phyloP scores from a whole-genome alignment of 2,329 filamentous ascomycete genomes.

The Sclerotinia subarctica region DNA sequence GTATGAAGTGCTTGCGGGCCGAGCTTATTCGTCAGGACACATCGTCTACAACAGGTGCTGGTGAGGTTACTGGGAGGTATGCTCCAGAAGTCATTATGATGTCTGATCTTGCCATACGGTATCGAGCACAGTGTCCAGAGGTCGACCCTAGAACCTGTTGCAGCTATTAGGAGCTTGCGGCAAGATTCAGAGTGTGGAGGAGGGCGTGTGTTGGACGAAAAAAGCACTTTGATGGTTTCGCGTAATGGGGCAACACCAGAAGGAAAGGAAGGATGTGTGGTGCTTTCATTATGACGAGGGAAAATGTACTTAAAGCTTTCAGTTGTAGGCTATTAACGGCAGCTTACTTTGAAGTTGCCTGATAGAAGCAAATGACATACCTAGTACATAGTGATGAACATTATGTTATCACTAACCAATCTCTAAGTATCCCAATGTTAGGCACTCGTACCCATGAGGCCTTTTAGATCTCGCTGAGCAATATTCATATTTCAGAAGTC shows the following conservation, averaged over 20 bases:
- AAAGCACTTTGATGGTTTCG: not conserved
- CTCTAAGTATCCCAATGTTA: not conserved
- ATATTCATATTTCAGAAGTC: too few relatives aligned
- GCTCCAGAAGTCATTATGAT: not conserved
- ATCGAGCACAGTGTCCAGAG: not conserved
- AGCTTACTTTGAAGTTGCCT: not conserved
- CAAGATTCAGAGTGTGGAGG: not conserved
- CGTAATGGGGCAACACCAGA: not conserved
- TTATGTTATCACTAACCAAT: not conserved
- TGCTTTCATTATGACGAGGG: not conserved
- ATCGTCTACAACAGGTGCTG: not conserved
- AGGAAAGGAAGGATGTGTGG: not conserved
- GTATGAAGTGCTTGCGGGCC: not conserved
- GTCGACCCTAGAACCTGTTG: fast-evolving
- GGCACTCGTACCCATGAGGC: too few relatives aligned
- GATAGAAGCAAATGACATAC: not conserved
- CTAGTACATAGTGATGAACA: not conserved
- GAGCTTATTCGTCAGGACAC: not conserved
- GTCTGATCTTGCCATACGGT: not conserved
- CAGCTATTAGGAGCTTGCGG: not conserved
- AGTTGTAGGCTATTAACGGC: not conserved
- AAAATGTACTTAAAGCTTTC: not conserved
- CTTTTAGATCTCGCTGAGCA: too few relatives aligned
- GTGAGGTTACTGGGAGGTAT: not conserved
- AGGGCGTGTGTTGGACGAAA: not conserved